These are phyloP conservation scores for Tetrapyrgos nigripes DNA, from an alignment of 1,284 basidiomycete species.

Conservation along the genomic window DNA sequence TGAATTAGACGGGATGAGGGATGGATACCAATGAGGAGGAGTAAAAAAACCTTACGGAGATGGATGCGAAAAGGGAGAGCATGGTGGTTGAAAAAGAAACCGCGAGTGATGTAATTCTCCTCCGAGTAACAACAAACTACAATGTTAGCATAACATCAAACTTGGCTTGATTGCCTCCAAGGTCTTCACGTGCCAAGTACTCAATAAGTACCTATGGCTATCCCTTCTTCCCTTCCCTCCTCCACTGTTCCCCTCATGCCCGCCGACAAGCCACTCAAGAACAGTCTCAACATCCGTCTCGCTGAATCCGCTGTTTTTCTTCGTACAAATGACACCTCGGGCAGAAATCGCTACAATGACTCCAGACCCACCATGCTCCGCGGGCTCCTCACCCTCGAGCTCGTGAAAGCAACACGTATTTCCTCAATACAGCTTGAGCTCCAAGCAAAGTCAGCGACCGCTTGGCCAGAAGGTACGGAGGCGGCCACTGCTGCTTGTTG, in stretches of 20 bases:
- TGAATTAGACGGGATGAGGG: not conserved
- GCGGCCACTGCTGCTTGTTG: not conserved
- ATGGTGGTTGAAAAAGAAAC: not conserved
- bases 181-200: not conserved
- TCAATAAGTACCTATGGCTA: not conserved
- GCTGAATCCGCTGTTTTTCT: conserved; percentile 88
- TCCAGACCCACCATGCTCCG: conserved; percentile 82
- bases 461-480: conserved; percentile 86
- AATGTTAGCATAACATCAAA: no score
- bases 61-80: not conserved
- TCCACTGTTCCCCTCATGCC: not conserved
- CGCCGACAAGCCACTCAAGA: conserved; percentile 24
- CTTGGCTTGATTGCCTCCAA: no score
- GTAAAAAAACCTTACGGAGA: not conserved
- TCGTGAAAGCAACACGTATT: conserved; percentile 87
- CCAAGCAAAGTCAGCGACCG: conserved; percentile 67
- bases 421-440: conserved; percentile 86
- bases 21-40: not conserved
- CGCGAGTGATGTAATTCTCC: not conserved
- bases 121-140: no score
- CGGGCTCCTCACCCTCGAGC: conserved; percentile 84
- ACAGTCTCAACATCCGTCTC: conserved; percentile 65
- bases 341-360: conserved; percentile 54
- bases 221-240: not conserved
- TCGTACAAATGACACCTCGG: conserved; percentile 56